A percentile compares a stretch with the other conserved stretches of the same genome.
These are phyloP conservation scores for Dictyostelium firmibasis DNA, from an alignment of 78 protist species.

Conservation along the genomic window DNA sequence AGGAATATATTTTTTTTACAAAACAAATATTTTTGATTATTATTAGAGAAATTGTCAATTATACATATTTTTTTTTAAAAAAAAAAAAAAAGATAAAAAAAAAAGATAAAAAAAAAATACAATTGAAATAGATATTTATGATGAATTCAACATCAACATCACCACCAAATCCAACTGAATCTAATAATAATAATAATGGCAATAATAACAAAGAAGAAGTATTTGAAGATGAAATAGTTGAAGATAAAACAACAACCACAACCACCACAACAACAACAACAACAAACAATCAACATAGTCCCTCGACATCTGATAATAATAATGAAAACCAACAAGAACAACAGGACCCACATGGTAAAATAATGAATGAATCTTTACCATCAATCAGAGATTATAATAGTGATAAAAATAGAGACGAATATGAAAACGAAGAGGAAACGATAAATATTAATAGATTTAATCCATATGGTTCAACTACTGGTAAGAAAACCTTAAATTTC, in stretches of 20 bases:
- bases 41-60: not conserved
- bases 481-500: not conserved
- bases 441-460: not conserved
- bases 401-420: not conserved
- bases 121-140: not conserved
- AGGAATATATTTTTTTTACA: not conserved
- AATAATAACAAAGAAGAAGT: not conserved
- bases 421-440: not conserved
- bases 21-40: not conserved
- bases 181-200: not conserved
- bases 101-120: not conserved
- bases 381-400: slow-evolving; percentile 14
- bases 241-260: not conserved
- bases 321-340: not conserved
- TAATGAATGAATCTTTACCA: slow-evolving; percentile 25
- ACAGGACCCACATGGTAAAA: not conserved
- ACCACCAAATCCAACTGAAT: not conserved
- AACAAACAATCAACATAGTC: too few species aligned
- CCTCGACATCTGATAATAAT: too few species aligned
- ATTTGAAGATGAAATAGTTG: not conserved
- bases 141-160: not conserved
- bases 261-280: too few species aligned
- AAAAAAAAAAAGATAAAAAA: not conserved
- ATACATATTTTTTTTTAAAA: too few species aligned
- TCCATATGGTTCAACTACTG: slow-evolving; percentile 3